Base-by-base conservation (phyloP, 306 rosid species). In the Trichosanthes cucumerina region DNA sequence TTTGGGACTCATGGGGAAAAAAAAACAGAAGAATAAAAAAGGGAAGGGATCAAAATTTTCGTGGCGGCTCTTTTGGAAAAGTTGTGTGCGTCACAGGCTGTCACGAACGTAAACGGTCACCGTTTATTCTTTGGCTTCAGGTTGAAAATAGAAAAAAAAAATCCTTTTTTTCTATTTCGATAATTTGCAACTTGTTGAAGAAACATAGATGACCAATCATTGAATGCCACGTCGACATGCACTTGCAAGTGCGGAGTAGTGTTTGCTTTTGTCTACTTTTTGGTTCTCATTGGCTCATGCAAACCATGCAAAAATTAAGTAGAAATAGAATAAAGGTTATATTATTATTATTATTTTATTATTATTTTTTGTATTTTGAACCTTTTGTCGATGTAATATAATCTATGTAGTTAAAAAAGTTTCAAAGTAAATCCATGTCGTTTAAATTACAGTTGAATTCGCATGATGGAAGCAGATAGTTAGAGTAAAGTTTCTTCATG, bases 1-100 rank as follows among this genome's bases (percentile, higher is more conserved):
- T 34, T 36, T 1, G 72, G 47, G 46, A 65, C 16, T 13, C 13
- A 43, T 43, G 47, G 13, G 49, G 12, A 44, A 44, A 44, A 46
- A 46, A 46, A 46, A 46, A 46, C 3, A 46, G 43, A 39, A 39
- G 10, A 43, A n/a, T n/a, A n/a, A n/a, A 43, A 43, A 43, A 43
- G 14, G 47, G 47, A 10, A 50, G 72, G 24, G 47, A 65, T 63
- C 16, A 36, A 56, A 49, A 80, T 8, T 52, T 52, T 12, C 2
- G 18, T 39, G 80, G 53, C 53, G 72, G 58, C 66, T 58, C 41
- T 46, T 58, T 58, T 59, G 12, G 57, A 31, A 79, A 68, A 41
- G 80, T 36, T 6, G 76, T 70, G 76, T 70, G 76, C 76, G 70
- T 72, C 58, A 80, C 86, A 79, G 81, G 66, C 80, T 83, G 86